phyloP scores from a whole-genome alignment of 257 asterid species.

The Voacanga thouarsii region DNA sequence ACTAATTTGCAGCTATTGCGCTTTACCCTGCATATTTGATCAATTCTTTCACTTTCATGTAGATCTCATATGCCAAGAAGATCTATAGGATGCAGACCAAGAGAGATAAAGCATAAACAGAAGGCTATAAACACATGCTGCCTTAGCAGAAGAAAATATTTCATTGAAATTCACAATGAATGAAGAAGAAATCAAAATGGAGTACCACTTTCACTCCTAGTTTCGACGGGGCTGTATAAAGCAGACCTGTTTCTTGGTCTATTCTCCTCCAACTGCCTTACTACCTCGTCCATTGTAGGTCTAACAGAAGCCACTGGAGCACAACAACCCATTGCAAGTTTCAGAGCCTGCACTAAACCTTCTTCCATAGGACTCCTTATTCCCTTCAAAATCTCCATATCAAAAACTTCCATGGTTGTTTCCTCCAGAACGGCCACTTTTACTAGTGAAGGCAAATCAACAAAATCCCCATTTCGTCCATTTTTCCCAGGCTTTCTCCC shows the following conservation, averaged over 20 bases:
- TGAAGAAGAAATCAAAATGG: conserved; percentile 57
- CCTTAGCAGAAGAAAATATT: conserved; percentile 21
- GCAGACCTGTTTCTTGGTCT: conserved; percentile 96
- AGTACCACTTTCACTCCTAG: conserved; percentile 94
- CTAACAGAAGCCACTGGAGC: conserved; percentile 86
- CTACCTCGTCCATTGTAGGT: conserved; percentile 93
- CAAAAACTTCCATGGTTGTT: conserved; percentile 94
- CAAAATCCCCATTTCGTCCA: conserved; percentile 66
- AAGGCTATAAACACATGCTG: conserved; percentile 4
- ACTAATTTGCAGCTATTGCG: background rate
- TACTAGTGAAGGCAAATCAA: conserved; percentile 82
- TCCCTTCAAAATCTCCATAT: conserved; percentile 75
- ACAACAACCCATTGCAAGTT: conserved; percentile 98
- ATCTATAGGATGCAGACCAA: conserved; percentile 5
- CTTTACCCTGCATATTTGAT: background rate
- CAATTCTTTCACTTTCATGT: background rate
- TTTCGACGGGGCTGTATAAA: conserved; percentile 90
- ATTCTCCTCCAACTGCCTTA: conserved; percentile 93
- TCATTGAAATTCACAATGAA: conserved; percentile 27
- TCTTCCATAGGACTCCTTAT: conserved; percentile 92
- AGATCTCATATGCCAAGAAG: conserved; percentile 1
- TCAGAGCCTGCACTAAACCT: conserved; percentile 90
- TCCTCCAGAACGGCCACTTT: conserved; percentile 97
- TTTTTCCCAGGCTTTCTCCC: conserved; percentile 73
- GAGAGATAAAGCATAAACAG: background rate